A percentile compares a stretch with the other conserved stretches of the same genome.
phyloP scores from a whole-genome alignment of 2,329 filamentous ascomycete genomes.

The Cladorrhinum sp. region DNA sequence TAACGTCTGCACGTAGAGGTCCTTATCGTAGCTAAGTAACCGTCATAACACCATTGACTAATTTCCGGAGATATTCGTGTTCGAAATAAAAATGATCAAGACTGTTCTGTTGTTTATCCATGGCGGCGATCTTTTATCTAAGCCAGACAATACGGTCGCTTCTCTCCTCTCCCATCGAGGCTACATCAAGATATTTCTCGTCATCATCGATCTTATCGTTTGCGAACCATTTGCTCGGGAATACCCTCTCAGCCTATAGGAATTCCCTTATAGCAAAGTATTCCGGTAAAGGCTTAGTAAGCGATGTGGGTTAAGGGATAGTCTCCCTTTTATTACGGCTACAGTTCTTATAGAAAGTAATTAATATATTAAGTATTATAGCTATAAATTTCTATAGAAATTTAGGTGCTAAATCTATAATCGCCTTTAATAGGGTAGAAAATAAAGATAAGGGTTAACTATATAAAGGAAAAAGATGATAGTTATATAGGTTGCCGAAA shows the following conservation, averaged over 20 bases:
- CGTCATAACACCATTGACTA: too few species aligned
- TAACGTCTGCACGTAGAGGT: too few species aligned
- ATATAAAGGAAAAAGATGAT: conserved; percentile 61
- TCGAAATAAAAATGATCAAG: too few species aligned
- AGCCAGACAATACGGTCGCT: conserved; percentile 59
- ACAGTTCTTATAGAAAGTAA: conserved; percentile 26
- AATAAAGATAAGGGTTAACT: conserved; percentile 60
- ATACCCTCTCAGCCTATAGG: conserved; percentile 57
- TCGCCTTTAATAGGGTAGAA: conserved; percentile 43
- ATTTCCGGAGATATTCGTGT: too few species aligned
- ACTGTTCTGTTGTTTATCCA: too few species aligned
- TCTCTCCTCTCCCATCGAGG: conserved; percentile 57
- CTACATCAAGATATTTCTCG: conserved; percentile 60
- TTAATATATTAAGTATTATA: conserved; percentile 38
- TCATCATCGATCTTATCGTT: conserved; percentile 59
- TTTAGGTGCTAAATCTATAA: conserved; percentile 40
- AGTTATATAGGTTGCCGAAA: conserved; percentile 54
- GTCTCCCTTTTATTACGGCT: conserved; percentile 38
- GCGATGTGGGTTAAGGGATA: conserved; percentile 45
- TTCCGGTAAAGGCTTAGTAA: conserved; percentile 58
- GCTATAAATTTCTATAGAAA: conserved; percentile 40
- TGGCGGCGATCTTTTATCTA: conserved; percentile 45
- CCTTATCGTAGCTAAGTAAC: too few species aligned
- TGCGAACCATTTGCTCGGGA: conserved; percentile 56
- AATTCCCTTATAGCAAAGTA: conserved; percentile 66